A percentile compares a stretch with the other conserved stretches of the same genome.
phyloP scores from a whole-genome alignment of 306 rosid species.

The Quercus mongolica region DNA sequence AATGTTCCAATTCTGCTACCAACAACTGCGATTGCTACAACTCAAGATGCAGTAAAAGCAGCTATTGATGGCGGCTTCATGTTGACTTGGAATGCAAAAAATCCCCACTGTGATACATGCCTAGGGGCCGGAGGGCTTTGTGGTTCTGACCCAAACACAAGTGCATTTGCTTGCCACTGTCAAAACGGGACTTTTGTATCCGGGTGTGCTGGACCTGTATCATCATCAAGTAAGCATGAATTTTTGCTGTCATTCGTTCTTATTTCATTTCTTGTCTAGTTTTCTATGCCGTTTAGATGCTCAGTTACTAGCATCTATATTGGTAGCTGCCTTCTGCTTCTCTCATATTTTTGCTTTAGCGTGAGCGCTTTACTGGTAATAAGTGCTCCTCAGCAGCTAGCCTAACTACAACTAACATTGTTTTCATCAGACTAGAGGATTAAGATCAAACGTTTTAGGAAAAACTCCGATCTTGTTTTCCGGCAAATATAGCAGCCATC shows the following conservation, averaged over 20 bases:
- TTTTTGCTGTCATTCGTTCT: neutral
- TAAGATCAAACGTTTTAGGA: too few relatives aligned
- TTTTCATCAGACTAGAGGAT: too few relatives aligned
- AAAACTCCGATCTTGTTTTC: too few relatives aligned
- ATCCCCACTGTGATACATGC: conserved; percentile 39
- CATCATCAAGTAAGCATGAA: conserved; percentile 15
- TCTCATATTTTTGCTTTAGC: too few relatives aligned
- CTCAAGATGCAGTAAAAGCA: neutral
- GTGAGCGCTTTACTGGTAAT: too few relatives aligned
- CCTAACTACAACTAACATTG: too few relatives aligned
- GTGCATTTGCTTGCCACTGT: conserved; percentile 50
- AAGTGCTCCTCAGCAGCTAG: too few relatives aligned
- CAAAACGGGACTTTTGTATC: conserved; percentile 29
- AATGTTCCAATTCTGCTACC: conserved; percentile 28
- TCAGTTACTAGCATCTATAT: neutral
- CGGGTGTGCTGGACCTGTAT: conserved; percentile 9
- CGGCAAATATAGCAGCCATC: too few relatives aligned
- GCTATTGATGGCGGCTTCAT: conserved; percentile 40
- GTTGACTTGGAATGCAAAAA: conserved; percentile 41
- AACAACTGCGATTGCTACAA: neutral
- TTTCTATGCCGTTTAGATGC: neutral
- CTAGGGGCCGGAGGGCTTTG: conserved; percentile 44
- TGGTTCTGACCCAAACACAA: conserved; percentile 27
- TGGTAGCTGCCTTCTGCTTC: too few relatives aligned
- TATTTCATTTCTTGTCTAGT: neutral